Evolutionary conservation across 202 grass and related monocot genomes (phyloP).

Genomic region (Zizania palustris): DNA sequence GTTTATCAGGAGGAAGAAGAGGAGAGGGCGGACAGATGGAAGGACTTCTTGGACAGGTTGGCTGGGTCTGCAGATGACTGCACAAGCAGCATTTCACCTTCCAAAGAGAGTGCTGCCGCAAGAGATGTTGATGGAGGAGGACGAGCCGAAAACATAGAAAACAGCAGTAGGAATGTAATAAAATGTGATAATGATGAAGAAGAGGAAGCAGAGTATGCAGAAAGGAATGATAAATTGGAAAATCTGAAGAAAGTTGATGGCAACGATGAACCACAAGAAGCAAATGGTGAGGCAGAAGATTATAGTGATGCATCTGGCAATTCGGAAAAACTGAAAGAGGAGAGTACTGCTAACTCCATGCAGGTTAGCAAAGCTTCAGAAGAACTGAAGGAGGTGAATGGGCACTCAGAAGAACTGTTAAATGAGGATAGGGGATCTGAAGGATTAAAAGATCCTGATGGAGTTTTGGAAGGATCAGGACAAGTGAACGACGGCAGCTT

Average conservation of each 20-base stretch:
- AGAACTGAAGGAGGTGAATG: slow-evolving; percentile 28
- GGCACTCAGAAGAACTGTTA: not conserved
- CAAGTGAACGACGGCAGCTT: slow-evolving; percentile 41
- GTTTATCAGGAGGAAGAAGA: slow-evolving; percentile 89
- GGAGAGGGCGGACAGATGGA: slow-evolving; percentile 88
- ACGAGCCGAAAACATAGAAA: slow-evolving; percentile 12
- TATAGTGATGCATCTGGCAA: slow-evolving; percentile 39
- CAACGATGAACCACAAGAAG: slow-evolving; percentile 28
- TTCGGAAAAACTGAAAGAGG: slow-evolving; percentile 41
- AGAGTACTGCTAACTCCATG: not conserved
- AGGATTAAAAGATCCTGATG: slow-evolving; percentile 27
- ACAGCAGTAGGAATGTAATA: not conserved
- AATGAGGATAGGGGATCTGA: not conserved
- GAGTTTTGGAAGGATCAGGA: slow-evolving; percentile 27
- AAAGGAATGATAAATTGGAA: slow-evolving; percentile 27
- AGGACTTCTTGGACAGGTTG: slow-evolving; percentile 83
- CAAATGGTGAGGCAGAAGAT: slow-evolving; percentile 36
- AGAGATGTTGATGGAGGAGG: slow-evolving; percentile 12
- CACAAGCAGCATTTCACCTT: slow-evolving; percentile 28
- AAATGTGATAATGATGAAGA: slow-evolving; percentile 5
- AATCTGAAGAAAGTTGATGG: slow-evolving; percentile 37
- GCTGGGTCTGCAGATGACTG: slow-evolving; percentile 43
- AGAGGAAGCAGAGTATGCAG: not conserved
- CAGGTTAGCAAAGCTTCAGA: slow-evolving; percentile 5
- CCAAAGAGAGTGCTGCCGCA: not conserved